These are phyloP conservation scores for Cyamopsis tetragonoloba DNA, from an alignment of 306 rosid genomes.

Conservation along the genomic window DNA sequence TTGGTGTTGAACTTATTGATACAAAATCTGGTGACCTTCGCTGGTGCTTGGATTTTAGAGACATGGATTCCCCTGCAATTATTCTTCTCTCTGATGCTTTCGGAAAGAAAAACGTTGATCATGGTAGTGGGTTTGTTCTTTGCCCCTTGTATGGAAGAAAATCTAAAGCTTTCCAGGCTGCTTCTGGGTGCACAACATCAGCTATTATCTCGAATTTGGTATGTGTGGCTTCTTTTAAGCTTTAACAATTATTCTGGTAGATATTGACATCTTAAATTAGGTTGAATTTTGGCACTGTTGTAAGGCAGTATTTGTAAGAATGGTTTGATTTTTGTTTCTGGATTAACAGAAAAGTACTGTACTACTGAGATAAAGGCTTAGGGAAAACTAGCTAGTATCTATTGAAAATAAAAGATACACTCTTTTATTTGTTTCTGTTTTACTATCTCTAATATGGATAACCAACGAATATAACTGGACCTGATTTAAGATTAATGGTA, in stretches of 20 bases:
- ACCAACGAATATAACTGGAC: background rate
- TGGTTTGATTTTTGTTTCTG: slow-evolving; percentile 11
- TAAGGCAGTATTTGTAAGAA: slow-evolving; percentile 15
- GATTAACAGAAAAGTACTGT: no score
- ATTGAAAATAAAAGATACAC: no score
- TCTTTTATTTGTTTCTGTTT: no score
- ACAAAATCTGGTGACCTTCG: slow-evolving; percentile 83
- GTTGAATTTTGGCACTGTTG: slow-evolving; percentile 17
- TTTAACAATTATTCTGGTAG: background rate
- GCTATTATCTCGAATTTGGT: slow-evolving; percentile 84
- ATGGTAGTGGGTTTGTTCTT: slow-evolving; percentile 84
- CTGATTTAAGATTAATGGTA: slow-evolving; percentile 10
- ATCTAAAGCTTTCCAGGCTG: slow-evolving; percentile 92
- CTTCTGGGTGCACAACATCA: slow-evolving; percentile 77
- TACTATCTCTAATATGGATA: no score
- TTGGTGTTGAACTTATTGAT: slow-evolving; percentile 82
- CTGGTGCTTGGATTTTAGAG: slow-evolving; percentile 99
- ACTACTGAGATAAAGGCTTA: no score
- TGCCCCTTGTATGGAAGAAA: slow-evolving; percentile 96
- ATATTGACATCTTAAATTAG: slow-evolving; percentile 19
- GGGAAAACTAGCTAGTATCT: no score
- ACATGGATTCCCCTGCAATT: slow-evolving; percentile 86
- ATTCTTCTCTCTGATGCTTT: slow-evolving; percentile 67
- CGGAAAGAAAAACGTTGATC: slow-evolving; percentile 69
- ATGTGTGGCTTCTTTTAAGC: slow-evolving; percentile 25